These are phyloP conservation scores for Mycosarcoma mackinlayi DNA, from an alignment of 1,284 basidiomycete species.

Conservation along the genomic window DNA sequence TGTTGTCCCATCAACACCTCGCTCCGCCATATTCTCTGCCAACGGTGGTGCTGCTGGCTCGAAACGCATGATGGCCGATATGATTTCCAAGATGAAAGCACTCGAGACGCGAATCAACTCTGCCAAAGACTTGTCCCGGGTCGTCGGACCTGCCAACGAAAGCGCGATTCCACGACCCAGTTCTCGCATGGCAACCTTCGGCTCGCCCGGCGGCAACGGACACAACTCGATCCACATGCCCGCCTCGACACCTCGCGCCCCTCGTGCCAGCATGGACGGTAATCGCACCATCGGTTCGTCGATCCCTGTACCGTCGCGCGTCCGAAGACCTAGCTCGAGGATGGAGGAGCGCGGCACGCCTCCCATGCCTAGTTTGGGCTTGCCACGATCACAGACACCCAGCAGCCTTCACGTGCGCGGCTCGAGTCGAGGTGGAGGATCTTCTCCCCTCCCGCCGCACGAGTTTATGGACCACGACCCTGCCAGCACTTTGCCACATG, in stretches of 20 bases:
- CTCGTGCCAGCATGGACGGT: slow-evolving; percentile 36
- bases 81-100: slow-evolving; percentile 61
- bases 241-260: slow-evolving; percentile 37
- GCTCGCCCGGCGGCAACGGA: slow-evolving; percentile 26
- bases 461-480: slow-evolving; percentile 63
- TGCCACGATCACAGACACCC: slow-evolving; percentile 43
- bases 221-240: slow-evolving; percentile 23
- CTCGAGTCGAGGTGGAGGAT: slow-evolving; percentile 19
- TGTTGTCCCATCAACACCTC: slow-evolving; percentile 18
- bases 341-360: slow-evolving; percentile 43
- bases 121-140: slow-evolving; percentile 41
- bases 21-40: slow-evolving; percentile 2
- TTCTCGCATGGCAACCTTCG: slow-evolving; percentile 49
- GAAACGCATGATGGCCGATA: slow-evolving; percentile 54
- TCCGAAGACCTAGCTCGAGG: slow-evolving; percentile 49
- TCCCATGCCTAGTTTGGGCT: slow-evolving; percentile 35
- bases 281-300: slow-evolving; percentile 50
- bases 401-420: slow-evolving; percentile 13
- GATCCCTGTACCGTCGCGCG: slow-evolving; percentile 59
- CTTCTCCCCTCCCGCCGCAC: slow-evolving; percentile 39
- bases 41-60: slow-evolving; percentile 16
- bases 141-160: slow-evolving; percentile 36
- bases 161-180: slow-evolving; percentile 63
- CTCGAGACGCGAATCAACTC: slow-evolving; percentile 60
- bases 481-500: slow-evolving; percentile 39